Base-by-base conservation (phyloP, 1,284 basidiomycete genomes). In the Sanghuangporus weigelae region DNA sequence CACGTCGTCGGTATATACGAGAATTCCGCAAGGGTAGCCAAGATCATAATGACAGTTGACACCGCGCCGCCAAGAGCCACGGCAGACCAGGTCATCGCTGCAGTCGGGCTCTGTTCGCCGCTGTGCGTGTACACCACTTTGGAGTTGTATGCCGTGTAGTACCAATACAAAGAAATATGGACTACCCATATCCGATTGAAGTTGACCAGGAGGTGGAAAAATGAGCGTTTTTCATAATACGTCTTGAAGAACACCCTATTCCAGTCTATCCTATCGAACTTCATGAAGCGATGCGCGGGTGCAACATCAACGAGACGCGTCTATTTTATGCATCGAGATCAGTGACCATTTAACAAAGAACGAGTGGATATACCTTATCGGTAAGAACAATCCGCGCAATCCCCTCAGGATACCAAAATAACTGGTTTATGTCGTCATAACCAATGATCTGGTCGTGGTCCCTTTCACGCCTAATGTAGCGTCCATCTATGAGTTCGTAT, bases 351-450 rank as follows among this genome's bases (percentile, higher is more conserved):
- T 36, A 8, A 12, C 31, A 31, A 38, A 54, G 38, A 14, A 54
- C 31, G 31, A n/a, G 11, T 26, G 35, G 38, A 68, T 77, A 40
- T 69, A 91, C 91, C 82, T 95, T 96, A 81, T 98, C 95, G 23
- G 80, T 84, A 48, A 98, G 82, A 12, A 88, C 83, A 70, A 99
- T 98, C 48, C 94, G 84, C 35, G 95, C 92, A 71, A 99, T 96
- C 48, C 97, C 97, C 71, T 99, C 97, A 4, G 97, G 97, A 75
- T 99, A 99, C 96, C 96, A 99, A 78, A 99, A 99, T 53, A 99
- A 80, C 75, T 99, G 96, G 75, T 99, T 99, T 71, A 99, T 92
- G 76, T 99, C 96, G 75, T 99, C 96, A 73, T 99, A 99, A 11
- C 96, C 97, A 73, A 99, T 98, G 72, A 98, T 95, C 69, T 90